Evolutionary conservation across 2,329 filamentous ascomycete species (phyloP).

Genomic region (Botrytis squamosa): DNA sequence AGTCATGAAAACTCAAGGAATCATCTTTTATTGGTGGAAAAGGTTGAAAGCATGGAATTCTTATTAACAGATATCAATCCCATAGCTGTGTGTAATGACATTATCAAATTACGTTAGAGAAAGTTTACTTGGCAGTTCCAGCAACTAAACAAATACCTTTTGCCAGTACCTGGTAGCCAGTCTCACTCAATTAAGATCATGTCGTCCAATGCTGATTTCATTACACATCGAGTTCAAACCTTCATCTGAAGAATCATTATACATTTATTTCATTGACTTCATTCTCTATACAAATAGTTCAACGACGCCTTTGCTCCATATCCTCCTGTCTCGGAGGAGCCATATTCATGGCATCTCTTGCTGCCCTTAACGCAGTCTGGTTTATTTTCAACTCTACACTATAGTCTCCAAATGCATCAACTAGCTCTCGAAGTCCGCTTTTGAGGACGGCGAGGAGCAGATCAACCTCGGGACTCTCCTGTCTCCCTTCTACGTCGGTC

Average conservation of each 20-base stretch:
- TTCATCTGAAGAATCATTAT: not conserved
- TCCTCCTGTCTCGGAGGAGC: slow-evolving; percentile 12
- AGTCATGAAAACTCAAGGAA: not conserved
- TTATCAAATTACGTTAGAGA: not conserved
- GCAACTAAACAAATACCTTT: not conserved
- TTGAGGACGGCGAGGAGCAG: slow-evolving; percentile 64
- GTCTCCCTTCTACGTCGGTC: slow-evolving; percentile 65
- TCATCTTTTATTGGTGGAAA: not conserved
- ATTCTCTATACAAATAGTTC: not conserved
- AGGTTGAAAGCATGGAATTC: not conserved
- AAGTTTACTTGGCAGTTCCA: not conserved
- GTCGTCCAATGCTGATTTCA: not conserved
- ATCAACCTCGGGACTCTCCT: slow-evolving; percentile 66
- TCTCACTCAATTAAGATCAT: not conserved
- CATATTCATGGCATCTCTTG: slow-evolving; percentile 56
- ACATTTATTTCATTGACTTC: slow-evolving; percentile 9
- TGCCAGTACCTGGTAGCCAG: not conserved
- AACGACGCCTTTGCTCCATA: slow-evolving; percentile 17
- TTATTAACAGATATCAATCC: not conserved
- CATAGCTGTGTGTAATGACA: not conserved
- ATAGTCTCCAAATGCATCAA: slow-evolving; percentile 74
- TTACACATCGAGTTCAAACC: not conserved
- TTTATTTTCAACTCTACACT: slow-evolving; percentile 67
- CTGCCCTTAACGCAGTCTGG: slow-evolving; percentile 68
- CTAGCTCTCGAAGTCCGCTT: slow-evolving; percentile 61